Percentiles rank a stretch among this genome's conserved stretches.
These are phyloP conservation scores for Pilobolus umbonatus DNA, from an alignment of 192 early-diverging fungal genomes.

Conservation along the genomic window DNA sequence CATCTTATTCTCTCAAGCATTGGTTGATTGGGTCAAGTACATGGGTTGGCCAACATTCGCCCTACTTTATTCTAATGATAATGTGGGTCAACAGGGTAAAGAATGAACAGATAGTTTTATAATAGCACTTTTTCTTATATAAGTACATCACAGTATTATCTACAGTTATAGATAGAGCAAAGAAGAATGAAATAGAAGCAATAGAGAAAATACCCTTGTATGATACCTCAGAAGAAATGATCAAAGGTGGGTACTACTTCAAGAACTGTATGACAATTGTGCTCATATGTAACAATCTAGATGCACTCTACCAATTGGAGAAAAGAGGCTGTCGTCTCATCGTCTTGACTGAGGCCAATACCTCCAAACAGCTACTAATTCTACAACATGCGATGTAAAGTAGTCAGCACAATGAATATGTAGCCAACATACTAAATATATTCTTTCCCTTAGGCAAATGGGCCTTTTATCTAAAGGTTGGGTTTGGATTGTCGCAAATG, in stretches of 20 bases:
- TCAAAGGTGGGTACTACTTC: not conserved
- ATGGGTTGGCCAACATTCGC: constrained; percentile 26
- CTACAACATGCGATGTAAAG: constrained; percentile 10
- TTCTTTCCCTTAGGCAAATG: constrained; percentile 13
- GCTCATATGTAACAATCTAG: constrained; percentile 7
- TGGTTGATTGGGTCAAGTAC: constrained; percentile 18
- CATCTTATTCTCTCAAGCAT: constrained; percentile 1
- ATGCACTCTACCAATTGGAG: not conserved
- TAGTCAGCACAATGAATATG: not conserved
- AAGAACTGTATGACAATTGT: too few species aligned
- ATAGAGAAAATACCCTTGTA: not conserved
- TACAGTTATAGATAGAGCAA: not conserved
- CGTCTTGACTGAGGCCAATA: constrained; percentile 12
- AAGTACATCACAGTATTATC: not conserved
- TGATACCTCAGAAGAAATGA: not conserved
- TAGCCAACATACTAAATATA: not conserved
- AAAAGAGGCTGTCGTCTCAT: constrained; percentile 1
- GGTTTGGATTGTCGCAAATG: constrained; percentile 26
- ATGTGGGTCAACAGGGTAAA: constrained; percentile 23
- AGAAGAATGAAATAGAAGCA: not conserved
- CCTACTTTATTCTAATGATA: constrained; percentile 23
- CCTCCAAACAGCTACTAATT: constrained; percentile 4
- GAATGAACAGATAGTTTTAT: not conserved
- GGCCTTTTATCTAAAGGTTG: constrained; percentile 21
- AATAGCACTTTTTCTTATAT: not conserved